Evolutionary conservation across 805 yeast genomes (phyloP), one percentile per base, ranked within the genome.

Genomic region (Priceomyces medius): DNA sequence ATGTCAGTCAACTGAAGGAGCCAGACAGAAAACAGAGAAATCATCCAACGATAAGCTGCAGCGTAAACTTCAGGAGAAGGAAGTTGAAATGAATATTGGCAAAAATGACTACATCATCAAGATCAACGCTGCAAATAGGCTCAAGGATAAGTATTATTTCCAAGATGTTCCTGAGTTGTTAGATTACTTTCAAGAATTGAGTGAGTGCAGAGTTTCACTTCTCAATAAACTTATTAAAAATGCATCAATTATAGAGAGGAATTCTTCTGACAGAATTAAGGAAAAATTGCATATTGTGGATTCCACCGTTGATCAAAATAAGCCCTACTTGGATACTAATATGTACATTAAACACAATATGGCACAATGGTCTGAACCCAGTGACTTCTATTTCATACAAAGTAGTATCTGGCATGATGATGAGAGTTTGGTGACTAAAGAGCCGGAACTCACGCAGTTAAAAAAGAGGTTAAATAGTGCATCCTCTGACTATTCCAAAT

Each of bases 331-430:
- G 38, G 97, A 89, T 63, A 79, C 90, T 0, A 83, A 87, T 24
- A 91, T 93, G 97, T 93, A 82, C 63, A 81, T 89, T 42, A 89
- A 89, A 56, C 99, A 93, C 64, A 93, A 93, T 59, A 47, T 76
- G 19, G 63, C 66, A 14, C 64, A 60, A 13, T 93, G 97, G 97
- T 73, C 72, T 34, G 97, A 89, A 53, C 98, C 97, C 1, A 70
- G 68, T 5, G 98, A 91, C 64, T 88, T 85, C 56, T 74, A 79
- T 49, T 93, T 85, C 55, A 77, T 86, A 47, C 97, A 98, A 1
- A 83, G 95, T 19, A 82, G 89, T 21, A 83, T 93, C 31, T 93
- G 99, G 99, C 98, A 91, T 63, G 99, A 93, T 56, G 97, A 93
- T 62, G 96, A 88, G 49, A 68, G 77, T 26, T 74, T 86, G 54